phyloP scores from a whole-genome alignment of 1,139 yeast species.

The Zygotorulaspora mrakii region DNA sequence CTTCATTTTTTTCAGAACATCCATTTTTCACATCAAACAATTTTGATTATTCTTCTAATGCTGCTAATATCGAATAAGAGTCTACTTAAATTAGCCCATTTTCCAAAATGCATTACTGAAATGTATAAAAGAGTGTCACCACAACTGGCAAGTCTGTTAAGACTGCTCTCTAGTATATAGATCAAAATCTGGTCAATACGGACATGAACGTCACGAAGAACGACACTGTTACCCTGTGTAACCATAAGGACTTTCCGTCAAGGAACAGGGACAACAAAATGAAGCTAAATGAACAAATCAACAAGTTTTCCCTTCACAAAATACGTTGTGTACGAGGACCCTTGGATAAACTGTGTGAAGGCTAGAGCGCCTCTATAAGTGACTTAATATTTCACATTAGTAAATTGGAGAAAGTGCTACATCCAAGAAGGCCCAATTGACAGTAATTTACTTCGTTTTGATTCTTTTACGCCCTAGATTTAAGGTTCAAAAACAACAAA shows the following conservation, averaged over 20 bases:
- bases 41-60: slow-evolving; percentile 9
- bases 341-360: not conserved
- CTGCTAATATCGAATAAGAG: slow-evolving; percentile 12
- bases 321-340: not conserved
- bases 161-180: slow-evolving; percentile 16
- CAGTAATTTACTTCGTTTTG: too few species aligned
- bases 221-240: slow-evolving; percentile 13
- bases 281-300: not conserved
- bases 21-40: slow-evolving; percentile 8
- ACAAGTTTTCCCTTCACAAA: not conserved
- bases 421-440: not conserved
- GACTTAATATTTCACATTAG: not conserved
- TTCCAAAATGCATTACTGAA: slow-evolving; percentile 5
- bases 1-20: slow-evolving; percentile 8
- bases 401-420: not conserved
- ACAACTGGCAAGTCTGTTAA: slow-evolving; percentile 11
- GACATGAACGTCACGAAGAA: slow-evolving; percentile 6
- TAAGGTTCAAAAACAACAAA: not conserved
- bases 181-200: not conserved
- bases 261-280: not conserved
- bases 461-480: not conserved
- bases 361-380: not conserved
- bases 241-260: not conserved
- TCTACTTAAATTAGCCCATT: slow-evolving; percentile 6
- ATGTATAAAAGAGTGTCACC: slow-evolving; percentile 7